Evolutionary conservation across 2,329 filamentous ascomycete genomes (phyloP), one percentile per base, ranked within the genome.

Genomic region (Plenodomus lindquistii): DNA sequence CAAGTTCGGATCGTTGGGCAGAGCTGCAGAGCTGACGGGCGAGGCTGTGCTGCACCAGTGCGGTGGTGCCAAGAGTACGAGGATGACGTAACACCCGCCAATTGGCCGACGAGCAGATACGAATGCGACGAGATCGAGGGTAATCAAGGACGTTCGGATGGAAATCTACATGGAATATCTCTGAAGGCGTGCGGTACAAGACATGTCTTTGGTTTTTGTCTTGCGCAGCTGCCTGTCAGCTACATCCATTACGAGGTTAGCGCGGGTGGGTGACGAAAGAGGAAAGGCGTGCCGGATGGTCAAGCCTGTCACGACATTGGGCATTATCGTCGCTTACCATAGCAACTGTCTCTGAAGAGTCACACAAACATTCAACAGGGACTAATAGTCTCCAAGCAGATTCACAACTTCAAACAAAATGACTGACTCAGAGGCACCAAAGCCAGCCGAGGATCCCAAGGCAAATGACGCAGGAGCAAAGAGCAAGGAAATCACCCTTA

Each of bases 1-100:
- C 15, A 39, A 45, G 39, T 37, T 42, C 22, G 11, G 6, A 6
- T 11, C 11, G 5, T 8, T 18, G 8, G 18, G 16, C 27, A 31
- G 27, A 9, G 27, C 27, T n/a, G 16, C 35, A 37, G 35, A 31
- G 27, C 11, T 59, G 54, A 42, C 44, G 38, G 34, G 45, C 35
- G 54, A 47, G 55, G 59, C 60, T 61, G 59, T 55, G 56, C 53
- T 56, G 43, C 41, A 51, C 48, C 43, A 27, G 29, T 41, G 41
- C 36, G 47, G 37, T 36, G 42, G 36, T 47, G 60, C 59, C 57
- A 60, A 60, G 59, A 42, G 13, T 44, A 36, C 18, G 41, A 50
- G 44, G 57, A 60, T 64, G 61, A 64, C 61, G 61, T 64, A 64
- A 64, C 51, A 18, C 36, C 17, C 42, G 53, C 46, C 45, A 31